Base-by-base conservation (phyloP, 306 rosid species). In the Dryas alaskensis region DNA sequence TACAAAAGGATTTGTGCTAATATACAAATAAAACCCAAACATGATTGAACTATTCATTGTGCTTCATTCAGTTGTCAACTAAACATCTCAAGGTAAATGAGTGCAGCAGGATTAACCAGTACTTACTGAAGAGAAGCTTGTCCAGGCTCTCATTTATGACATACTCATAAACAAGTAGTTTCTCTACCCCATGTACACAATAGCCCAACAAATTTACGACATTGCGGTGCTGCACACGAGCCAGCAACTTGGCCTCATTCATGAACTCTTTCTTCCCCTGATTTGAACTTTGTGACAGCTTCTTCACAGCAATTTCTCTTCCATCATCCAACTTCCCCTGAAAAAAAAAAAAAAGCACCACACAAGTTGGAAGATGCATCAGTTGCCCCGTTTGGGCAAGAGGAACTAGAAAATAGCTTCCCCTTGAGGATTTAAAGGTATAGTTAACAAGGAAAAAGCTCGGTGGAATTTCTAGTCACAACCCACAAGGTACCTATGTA, bases 61-160 rank as follows among this genome's bases (percentile, higher is more conserved):
- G 17, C 46, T 52, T 51, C 50, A n/a, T 48, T 52, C 62, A 76
- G 59, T 43, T 66, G 40, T 10, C 27, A 63, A 67, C 53, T 37
- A 61, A 48, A 53, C 67, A 60, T 48, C 7, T 6, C 10, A 52
- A 45, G 17, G 10, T 37, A 31, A 63, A 48, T 57, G 48, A 55
- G 19, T 17, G 40, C 16, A 22, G 45, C 47, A 71, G 49, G 53
- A 47, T 3, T 19, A 44, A 65, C 31, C 19, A 76, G 60, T 7
- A 83, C 98, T 89, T 82, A 94, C 98, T 94, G 81, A 94, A 94
- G 37, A 94, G 90, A 86, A 91, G 84, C 74, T 94, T 91, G 85
- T 94, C 98, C 8, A 94, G 87, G 81, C 98, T 94, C 84, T 94
- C 98, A 72, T 89, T 81, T 13, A 60, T 8, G 45, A 94, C 92